Conservation (phyloP, 768 basidiomycete species). For the Termitomyces sp. region DNA sequence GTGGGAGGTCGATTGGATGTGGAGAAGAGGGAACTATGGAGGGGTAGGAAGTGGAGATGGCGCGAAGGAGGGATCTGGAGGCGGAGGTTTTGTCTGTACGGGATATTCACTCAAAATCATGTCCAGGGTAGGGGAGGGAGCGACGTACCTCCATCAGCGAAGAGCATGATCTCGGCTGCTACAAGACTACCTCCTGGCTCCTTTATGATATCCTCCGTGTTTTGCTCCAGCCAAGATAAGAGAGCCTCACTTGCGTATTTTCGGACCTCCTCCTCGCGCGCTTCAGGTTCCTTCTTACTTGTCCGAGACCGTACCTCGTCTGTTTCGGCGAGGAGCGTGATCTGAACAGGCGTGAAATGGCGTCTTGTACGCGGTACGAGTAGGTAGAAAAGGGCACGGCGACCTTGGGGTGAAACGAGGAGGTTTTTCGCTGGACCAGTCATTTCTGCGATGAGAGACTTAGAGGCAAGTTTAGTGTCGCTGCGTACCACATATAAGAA, state of each 20-base stretch:
- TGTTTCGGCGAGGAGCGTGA: conserved; percentile 65
- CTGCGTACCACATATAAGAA: conserved; percentile 31
- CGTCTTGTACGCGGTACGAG: conserved; percentile 77
- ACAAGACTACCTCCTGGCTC: conserved; percentile 81
- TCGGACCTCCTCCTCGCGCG: conserved; percentile 68
- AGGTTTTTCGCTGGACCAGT: conserved; percentile 52
- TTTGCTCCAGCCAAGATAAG: conserved; percentile 61
- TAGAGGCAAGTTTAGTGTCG: conserved; percentile 86
- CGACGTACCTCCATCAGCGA: conserved; percentile 73
- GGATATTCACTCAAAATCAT: neutral
- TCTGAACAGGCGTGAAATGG: conserved; percentile 84
- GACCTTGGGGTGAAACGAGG: conserved; percentile 63
- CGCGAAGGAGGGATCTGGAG: conserved; percentile 52
- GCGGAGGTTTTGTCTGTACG: conserved; percentile 67
- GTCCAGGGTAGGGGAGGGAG: neutral
- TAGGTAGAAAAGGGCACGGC: conserved; percentile 78
- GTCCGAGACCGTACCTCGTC: conserved; percentile 64
- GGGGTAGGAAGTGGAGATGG: conserved; percentile 54
- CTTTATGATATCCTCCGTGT: conserved; percentile 54
- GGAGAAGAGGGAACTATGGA: conserved; percentile 40
- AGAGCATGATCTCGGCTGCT: conserved; percentile 78
- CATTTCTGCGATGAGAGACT: conserved; percentile 73
- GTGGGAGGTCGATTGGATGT: conserved; percentile 78
- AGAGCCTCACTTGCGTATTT: conserved; percentile 70
- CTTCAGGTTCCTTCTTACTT: conserved; percentile 68